Evolutionary conservation across 83 land plant genomes (phyloP), one percentile per base, ranked within the genome.

Genomic region (Thuja plicata): DNA sequence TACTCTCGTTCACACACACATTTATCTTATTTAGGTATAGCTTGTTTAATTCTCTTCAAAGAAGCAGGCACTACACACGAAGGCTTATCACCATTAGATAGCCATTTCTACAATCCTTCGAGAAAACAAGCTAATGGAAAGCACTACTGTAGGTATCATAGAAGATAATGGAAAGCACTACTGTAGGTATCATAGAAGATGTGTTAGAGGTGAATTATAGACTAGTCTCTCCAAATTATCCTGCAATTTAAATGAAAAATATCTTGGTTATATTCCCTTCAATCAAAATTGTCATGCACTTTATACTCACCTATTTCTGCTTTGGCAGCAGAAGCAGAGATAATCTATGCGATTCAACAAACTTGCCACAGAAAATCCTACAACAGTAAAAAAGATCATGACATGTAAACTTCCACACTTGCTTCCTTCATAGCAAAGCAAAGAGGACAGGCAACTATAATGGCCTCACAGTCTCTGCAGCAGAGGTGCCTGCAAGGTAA

Each of bases 401-500:
- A 84, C 93, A 92, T 87, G 87, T 91, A 92, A 32, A 92, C 89
- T 78, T 92, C 76, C 38, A 92, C 87, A 57, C 92, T 91, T 43
- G 93, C 90, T 57, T 66, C 87, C 87, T 91, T 92, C 24, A 45
- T 3, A 48, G 89, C 54, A 32, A 87, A 50, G 86, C 96, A 95
- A 45, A 92, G 43, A 46, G 96, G 96, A 60, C 96, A 95, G 13
- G 89, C 50, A 34, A 87, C 93, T 2, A 94, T 27, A 71, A 16
- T 86, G 30, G 87, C 16, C 16, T 91, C 96, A 85, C 96, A 95
- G 40, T 87, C 92, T 40, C 87, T 90, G 89, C 96, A 95, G 11
- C 96, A 94, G 24, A 95, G 93, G 83, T 95, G 95, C 50, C 93
- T 89, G 91, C 96, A 95, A 2, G 96, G 96, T 60, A 95, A 91